Evolutionary conservation across 345 rosid genomes (phyloP).

Genomic region (Aurinia saxatilis): DNA sequence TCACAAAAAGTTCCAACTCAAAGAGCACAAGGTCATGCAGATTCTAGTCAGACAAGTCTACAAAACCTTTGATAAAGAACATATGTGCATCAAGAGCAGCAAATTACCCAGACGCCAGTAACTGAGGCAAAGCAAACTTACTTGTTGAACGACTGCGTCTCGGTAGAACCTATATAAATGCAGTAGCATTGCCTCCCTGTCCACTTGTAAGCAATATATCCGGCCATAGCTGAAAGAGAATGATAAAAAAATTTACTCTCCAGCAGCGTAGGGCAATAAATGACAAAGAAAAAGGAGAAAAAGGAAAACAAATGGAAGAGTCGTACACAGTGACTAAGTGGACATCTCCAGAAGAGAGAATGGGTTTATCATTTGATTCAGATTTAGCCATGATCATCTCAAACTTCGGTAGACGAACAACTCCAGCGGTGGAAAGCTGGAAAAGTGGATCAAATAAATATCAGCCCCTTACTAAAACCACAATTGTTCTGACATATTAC

Average conservation of each 20-base stretch:
- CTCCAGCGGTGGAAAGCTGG: conserved; percentile 92
- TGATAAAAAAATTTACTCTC: conserved; percentile 6
- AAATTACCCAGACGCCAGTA: conserved; percentile 6
- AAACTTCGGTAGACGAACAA: conserved; percentile 85
- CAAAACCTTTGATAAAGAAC: neutral
- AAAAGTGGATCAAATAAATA: conserved; percentile 24
- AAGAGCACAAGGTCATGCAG: neutral
- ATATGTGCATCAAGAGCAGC: neutral
- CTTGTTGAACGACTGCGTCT: conserved; percentile 96
- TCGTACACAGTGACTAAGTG: conserved; percentile 77
- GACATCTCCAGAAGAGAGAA: conserved; percentile 83
- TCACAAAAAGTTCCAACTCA: conserved; percentile 1
- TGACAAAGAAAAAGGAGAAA: conserved; percentile 3
- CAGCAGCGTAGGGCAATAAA: neutral
- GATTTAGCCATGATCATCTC: conserved; percentile 90
- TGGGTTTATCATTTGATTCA: conserved; percentile 82
- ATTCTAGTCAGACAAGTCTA: neutral
- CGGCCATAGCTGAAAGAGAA: conserved; percentile 77
- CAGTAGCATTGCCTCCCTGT: conserved; percentile 92
- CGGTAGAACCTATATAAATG: conserved; percentile 89
- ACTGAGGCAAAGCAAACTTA: conserved; percentile 20
- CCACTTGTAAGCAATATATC: conserved; percentile 96
- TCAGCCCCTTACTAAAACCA: conserved; percentile 6
- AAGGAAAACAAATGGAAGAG: conserved; percentile 17
- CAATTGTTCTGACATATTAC: too few species aligned